Conservation (phyloP, 768 basidiomycete genomes). For the Phylloporus sp. region DNA sequence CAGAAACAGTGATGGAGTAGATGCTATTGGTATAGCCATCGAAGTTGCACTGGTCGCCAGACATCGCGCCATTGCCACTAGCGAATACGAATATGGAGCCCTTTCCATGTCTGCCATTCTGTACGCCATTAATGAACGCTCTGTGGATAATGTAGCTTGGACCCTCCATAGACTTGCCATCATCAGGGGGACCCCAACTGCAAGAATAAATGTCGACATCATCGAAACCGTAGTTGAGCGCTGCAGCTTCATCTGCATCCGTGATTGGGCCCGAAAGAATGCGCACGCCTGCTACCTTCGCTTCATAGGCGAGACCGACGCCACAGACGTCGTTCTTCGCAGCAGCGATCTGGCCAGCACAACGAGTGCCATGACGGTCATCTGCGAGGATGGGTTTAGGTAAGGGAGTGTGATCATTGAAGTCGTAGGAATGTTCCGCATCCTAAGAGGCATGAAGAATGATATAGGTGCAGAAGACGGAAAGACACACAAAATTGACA, state of each 20-base stretch:
- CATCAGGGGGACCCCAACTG: slow-evolving; percentile 97
- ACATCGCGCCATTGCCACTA: slow-evolving; percentile 89
- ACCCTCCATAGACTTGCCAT: slow-evolving; percentile 91
- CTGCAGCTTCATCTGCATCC: slow-evolving; percentile 92
- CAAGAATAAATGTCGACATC: slow-evolving; percentile 90
- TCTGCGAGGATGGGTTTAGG: slow-evolving; percentile 86
- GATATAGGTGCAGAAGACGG: neutral
- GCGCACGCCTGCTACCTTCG: slow-evolving; percentile 89
- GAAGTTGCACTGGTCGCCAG: slow-evolving; percentile 97
- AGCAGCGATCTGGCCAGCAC: slow-evolving; percentile 95
- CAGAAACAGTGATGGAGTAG: slow-evolving; percentile 94
- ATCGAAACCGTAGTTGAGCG: slow-evolving; percentile 92
- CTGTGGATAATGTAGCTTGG: slow-evolving; percentile 89
- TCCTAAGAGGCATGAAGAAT: slow-evolving; percentile 48
- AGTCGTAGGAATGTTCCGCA: slow-evolving; percentile 87
- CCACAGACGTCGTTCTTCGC: slow-evolving; percentile 92
- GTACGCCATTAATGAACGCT: slow-evolving; percentile 90
- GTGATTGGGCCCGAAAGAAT: slow-evolving; percentile 94
- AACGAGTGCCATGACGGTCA: slow-evolving; percentile 96
- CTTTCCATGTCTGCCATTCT: slow-evolving; percentile 83
- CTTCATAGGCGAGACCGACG: slow-evolving; percentile 87
- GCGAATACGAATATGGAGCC: slow-evolving; percentile 97
- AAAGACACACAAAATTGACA: slow-evolving; percentile 80
- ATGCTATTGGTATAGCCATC: slow-evolving; percentile 99
- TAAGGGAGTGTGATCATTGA: slow-evolving; percentile 86